These are phyloP conservation scores for Pythium volutum DNA, from an alignment of 352 stramenopile species.

Conservation along the genomic window DNA sequence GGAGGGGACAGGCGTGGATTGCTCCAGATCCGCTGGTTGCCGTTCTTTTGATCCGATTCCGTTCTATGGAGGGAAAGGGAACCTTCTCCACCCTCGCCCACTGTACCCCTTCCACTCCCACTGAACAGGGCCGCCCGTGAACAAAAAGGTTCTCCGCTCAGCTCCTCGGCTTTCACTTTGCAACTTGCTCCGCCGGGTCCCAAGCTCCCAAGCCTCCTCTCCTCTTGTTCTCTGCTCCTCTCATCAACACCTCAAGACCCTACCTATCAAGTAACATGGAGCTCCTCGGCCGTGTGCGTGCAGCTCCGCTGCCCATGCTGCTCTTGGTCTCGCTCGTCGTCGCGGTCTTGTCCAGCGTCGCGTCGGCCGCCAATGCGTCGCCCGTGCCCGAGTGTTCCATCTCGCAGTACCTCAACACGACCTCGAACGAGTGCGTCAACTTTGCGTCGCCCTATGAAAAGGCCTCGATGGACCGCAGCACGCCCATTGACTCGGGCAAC, in stretches of 20 bases:
- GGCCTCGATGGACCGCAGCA: constrained; percentile 20
- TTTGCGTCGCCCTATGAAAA: constrained; percentile 26
- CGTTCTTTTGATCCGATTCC: constrained; percentile 1
- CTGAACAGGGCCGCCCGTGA: background rate
- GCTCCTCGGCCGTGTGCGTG: constrained; percentile 1
- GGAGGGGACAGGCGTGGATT: background rate
- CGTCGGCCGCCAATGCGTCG: background rate
- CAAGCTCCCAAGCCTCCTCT: background rate
- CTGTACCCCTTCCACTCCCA: background rate
- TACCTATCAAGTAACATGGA: background rate
- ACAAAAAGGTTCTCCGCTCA: background rate
- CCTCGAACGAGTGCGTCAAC: constrained; percentile 26
- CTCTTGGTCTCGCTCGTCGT: constrained; percentile 2
- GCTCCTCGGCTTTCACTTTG: constrained; percentile 10
- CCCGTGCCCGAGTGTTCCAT: constrained; percentile 2
- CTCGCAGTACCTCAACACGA: constrained; percentile 29
- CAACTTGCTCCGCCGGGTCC: constrained; percentile 11
- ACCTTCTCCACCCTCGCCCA: constrained; percentile 1
- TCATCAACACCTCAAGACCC: background rate
- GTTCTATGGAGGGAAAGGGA: constrained; percentile 2
- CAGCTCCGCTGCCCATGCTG: constrained; percentile 1
- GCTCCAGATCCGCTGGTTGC: too few relatives aligned
- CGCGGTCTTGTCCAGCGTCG: background rate
- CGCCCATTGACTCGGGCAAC: constrained; percentile 34
- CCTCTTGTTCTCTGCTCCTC: background rate